Conservation (phyloP, 306 rosid species). For the Biancaea sappan region DNA sequence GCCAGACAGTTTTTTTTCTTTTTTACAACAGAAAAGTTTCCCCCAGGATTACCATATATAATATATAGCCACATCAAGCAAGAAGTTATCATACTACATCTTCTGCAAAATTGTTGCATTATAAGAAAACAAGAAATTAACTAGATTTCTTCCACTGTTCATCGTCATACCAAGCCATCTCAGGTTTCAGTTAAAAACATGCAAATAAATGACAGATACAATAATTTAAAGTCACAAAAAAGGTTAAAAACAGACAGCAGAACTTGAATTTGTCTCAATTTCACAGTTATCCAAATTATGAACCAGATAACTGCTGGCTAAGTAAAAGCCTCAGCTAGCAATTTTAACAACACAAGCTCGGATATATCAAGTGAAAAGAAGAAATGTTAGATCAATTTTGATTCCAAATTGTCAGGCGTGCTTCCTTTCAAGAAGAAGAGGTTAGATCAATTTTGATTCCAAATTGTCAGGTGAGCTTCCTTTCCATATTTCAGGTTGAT, state of each 20-base stretch:
- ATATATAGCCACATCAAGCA: not conserved
- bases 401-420: slow-evolving; percentile 3
- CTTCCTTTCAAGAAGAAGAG: slow-evolving; percentile 19
- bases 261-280: slow-evolving; percentile 4
- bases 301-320: not conserved
- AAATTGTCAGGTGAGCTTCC: slow-evolving; percentile 15
- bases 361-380: not conserved
- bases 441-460: not conserved
- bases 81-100: not conserved
- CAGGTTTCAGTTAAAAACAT: not conserved
- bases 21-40: not conserved
- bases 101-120: not conserved
- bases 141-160: not conserved
- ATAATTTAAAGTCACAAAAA: not conserved
- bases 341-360: slow-evolving; percentile 17
- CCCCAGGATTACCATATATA: slow-evolving; percentile 5
- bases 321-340: not conserved
- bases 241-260: not conserved
- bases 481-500: slow-evolving; percentile 10
- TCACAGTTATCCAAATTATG: not conserved
- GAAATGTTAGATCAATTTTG: not conserved
- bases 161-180: not conserved
- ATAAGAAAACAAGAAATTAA: not conserved
- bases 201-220: not conserved
- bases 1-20: slow-evolving; percentile 2